A percentile compares a stretch with the other conserved stretches of the same genome.
phyloP scores from a whole-genome alignment of 805 yeast genomes.

The Candida caryicola region DNA sequence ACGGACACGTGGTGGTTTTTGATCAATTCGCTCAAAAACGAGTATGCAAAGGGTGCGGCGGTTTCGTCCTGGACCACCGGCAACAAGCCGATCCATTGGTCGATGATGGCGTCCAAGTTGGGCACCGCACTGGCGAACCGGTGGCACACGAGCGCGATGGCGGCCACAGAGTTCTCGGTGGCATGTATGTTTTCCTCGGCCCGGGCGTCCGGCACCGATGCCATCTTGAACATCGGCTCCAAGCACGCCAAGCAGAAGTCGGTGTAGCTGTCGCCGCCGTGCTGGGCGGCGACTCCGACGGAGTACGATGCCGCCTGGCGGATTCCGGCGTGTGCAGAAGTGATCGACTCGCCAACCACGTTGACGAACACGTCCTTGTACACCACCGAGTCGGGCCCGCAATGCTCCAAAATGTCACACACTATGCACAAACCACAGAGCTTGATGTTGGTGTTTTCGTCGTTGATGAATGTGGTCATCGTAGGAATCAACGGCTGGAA shows the following conservation, averaged over 20 bases:
- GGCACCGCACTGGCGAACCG: conserved; percentile 58
- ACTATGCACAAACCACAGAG: conserved; percentile 78
- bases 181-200: conserved; percentile 83
- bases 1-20: conserved; percentile 37
- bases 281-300: conserved; percentile 83
- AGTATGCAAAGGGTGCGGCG: conserved; percentile 83
- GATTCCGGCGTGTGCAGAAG: conserved; percentile 63
- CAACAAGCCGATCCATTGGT: conserved; percentile 75
- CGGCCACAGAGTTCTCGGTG: conserved; percentile 79
- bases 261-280: conserved; percentile 61
- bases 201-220: conserved; percentile 75
- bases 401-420: conserved; percentile 76
- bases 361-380: conserved; percentile 64
- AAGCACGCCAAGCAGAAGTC: conserved; percentile 68
- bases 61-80: conserved; percentile 84
- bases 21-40: conserved; percentile 56
- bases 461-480: conserved; percentile 57
- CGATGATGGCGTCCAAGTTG: conserved; percentile 58
- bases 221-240: conserved; percentile 70
- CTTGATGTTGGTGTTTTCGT: conserved; percentile 64
- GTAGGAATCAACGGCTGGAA: conserved; percentile 66
- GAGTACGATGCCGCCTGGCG: conserved; percentile 87
- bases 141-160: conserved; percentile 81
- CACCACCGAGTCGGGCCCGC: conserved; percentile 65
- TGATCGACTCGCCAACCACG: conserved; percentile 63